Evolutionary conservation across 768 basidiomycete genomes (phyloP).

Genomic region (Russula vinacea): DNA sequence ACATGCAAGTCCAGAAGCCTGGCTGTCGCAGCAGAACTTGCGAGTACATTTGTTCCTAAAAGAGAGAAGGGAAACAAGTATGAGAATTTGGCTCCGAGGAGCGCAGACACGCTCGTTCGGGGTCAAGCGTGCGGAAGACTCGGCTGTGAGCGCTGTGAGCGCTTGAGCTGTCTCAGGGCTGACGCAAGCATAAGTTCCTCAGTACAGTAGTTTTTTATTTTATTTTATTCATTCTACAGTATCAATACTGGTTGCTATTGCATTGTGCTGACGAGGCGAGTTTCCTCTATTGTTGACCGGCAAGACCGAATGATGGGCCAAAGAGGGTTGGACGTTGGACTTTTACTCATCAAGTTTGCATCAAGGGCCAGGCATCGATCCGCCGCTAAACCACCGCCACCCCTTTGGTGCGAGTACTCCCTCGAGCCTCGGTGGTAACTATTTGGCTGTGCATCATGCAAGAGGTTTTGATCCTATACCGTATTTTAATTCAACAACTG

Average conservation of each 20-base stretch:
- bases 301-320: too few species aligned
- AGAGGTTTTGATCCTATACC: not conserved
- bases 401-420: not conserved
- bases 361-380: too few species aligned
- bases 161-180: not conserved
- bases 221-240: too few species aligned
- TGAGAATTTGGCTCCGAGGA: not conserved
- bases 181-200: too few species aligned
- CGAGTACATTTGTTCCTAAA: slow-evolving; percentile 4
- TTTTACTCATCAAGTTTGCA: too few species aligned
- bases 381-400: not conserved
- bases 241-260: too few species aligned
- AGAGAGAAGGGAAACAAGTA: not conserved
- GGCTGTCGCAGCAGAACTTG: slow-evolving; percentile 9
- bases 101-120: not conserved
- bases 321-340: too few species aligned
- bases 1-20: not conserved
- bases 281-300: too few species aligned
- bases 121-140: not conserved
- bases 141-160: not conserved
- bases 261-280: too few species aligned
- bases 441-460: not conserved
- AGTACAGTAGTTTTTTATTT: too few species aligned
- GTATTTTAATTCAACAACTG: not conserved
- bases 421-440: too few species aligned